These are phyloP conservation scores for Oryza glaberrima DNA, from an alignment of 176 grass and related monocot genomes.

Conservation along the genomic window DNA sequence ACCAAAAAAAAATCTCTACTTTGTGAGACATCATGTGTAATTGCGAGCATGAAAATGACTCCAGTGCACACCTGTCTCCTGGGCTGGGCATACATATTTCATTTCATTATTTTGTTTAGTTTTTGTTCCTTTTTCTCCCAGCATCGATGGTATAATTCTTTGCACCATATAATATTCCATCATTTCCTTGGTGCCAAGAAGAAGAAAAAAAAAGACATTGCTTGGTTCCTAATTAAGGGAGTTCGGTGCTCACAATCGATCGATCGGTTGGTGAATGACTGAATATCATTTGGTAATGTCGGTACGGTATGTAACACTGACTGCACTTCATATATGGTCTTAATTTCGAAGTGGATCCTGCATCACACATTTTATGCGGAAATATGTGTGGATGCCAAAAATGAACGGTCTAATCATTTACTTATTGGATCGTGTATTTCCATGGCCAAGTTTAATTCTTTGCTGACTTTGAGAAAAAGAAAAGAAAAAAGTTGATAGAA, in stretches of 20 bases:
- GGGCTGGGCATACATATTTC: background rate
- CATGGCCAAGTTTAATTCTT: background rate
- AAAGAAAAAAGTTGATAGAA: background rate
- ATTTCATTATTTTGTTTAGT: background rate
- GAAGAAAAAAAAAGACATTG: background rate
- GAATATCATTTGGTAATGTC: too few species aligned
- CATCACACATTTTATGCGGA: background rate
- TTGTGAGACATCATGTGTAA: too few species aligned
- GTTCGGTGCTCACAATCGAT: constrained; percentile 3
- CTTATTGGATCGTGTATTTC: background rate
- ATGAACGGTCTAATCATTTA: background rate
- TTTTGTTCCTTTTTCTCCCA: background rate
- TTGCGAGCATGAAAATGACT: background rate
- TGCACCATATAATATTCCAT: too few species aligned
- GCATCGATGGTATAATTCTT: too few species aligned
- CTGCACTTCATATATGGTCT: background rate
- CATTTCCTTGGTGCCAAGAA: background rate
- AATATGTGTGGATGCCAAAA: background rate
- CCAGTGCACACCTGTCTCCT: too few species aligned
- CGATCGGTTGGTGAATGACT: too few species aligned
- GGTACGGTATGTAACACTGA: background rate
- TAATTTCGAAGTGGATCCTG: background rate
- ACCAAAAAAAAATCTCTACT: background rate
- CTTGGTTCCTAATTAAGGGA: background rate
- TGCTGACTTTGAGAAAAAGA: background rate